Evolutionary conservation across 2,329 filamentous ascomycete species (phyloP), one percentile per base, ranked within the genome.

Genomic region (Fusarium nematophilum): DNA sequence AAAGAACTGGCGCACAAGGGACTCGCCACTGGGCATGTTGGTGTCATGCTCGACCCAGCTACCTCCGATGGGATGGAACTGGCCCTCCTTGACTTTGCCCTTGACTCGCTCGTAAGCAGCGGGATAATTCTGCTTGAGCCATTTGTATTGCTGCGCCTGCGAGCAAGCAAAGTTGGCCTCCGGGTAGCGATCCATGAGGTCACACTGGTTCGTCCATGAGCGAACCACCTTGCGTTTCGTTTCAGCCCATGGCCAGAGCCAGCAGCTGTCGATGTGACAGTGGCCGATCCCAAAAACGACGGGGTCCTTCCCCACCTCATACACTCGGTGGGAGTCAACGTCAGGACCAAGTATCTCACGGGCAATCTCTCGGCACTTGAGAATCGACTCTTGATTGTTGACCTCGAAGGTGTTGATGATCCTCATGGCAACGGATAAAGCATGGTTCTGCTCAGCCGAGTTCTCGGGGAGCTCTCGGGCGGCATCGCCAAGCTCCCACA

Each of bases 31-130:
- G 0, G 95, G 95, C 83, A 99, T 85, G 72, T 99, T 99, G 62
- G 95, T 99, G 73, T 99, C 95, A 72, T 99, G 95, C 73, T 99
- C 95, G 13, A 99, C 94, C 95, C 95, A 99, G 78, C 93, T 97
- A 48, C 95, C 95, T 62, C 95, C 95, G 67, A 99, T 94, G 11
- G 93, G 93, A 65, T 97, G 92, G 75, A 99, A 99, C 58, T 86
- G 90, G 17, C 93, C 94, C 69, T 93, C 88, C 75, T 92, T 92
- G 57, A 98, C 90, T 83, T 97, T 96, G 50, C 84, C 81, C 80
- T 96, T 96, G 64, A 99, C 94, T 13, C 94, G 89, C 66, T 96
- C 90, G 73, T 92, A 98, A 2, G 92, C 90, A 33, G 88, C 88
- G 0, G 95, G 94, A 72, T 99, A 99, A 64, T 92, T 82, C 66